phyloP scores from a whole-genome alignment of 352 stramenopile species.

The Globisporangium echinulatum region DNA sequence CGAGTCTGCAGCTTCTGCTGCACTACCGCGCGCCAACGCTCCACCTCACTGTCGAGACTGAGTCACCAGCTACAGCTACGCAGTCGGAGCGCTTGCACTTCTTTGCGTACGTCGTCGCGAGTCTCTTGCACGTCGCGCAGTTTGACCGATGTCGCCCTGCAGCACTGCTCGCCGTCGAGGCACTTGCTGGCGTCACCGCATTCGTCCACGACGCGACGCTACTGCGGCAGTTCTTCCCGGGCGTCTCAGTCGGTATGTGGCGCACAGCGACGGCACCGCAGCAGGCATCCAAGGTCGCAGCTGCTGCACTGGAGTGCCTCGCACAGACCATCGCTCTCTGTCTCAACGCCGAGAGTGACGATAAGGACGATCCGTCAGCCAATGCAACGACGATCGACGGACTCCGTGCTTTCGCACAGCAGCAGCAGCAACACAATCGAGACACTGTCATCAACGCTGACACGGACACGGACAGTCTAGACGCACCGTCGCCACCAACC shows the following conservation, averaged over 20 bases:
- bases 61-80: slow-evolving; percentile 6
- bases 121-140: slow-evolving; percentile 53
- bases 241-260: slow-evolving; percentile 56
- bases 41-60: slow-evolving; percentile 7
- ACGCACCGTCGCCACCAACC: background rate
- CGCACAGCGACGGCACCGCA: slow-evolving; percentile 57
- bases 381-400: slow-evolving; percentile 8
- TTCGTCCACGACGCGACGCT: slow-evolving; percentile 30
- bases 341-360: slow-evolving; percentile 16
- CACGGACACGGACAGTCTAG: background rate
- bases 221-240: slow-evolving; percentile 68
- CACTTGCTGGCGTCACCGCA: slow-evolving; percentile 28
- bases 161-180: slow-evolving; percentile 31
- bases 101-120: slow-evolving; percentile 58
- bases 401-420: slow-evolving; percentile 3
- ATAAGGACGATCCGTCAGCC: background rate
- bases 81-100: slow-evolving; percentile 46
- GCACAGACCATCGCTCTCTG: slow-evolving; percentile 25
- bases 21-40: background rate
- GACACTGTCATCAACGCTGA: background rate
- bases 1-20: slow-evolving; percentile 36
- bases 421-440: slow-evolving; percentile 2
- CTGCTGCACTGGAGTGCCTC: slow-evolving; percentile 55
- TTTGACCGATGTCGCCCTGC: slow-evolving; percentile 37
- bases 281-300: slow-evolving; percentile 57